These are phyloP conservation scores for Lathyrus aphaca DNA, from an alignment of 306 rosid genomes.

Conservation along the genomic window DNA sequence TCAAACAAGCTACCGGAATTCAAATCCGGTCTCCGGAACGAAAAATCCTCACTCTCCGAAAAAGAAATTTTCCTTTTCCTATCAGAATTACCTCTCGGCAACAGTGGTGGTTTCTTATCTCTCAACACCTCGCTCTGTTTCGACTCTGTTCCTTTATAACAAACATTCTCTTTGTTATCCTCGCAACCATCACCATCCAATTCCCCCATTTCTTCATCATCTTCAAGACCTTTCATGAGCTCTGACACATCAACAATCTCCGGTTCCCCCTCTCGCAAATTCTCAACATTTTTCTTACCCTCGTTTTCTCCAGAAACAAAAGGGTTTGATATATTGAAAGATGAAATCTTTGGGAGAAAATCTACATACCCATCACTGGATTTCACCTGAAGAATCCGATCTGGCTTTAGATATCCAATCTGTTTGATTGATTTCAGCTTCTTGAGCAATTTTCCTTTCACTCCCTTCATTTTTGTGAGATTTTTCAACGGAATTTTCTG, in stretches of 20 bases:
- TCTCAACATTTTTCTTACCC: constrained; percentile 36
- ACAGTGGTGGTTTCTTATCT: constrained; percentile 32
- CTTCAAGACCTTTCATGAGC: constrained; percentile 59
- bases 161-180: constrained; percentile 69
- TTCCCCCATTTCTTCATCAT: constrained; percentile 38
- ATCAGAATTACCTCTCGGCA: constrained; percentile 4
- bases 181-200: constrained; percentile 35
- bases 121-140: constrained; percentile 33
- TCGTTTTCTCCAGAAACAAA: constrained; percentile 46
- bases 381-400: constrained; percentile 69
- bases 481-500: constrained; percentile 25
- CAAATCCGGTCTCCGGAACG: constrained; percentile 76
- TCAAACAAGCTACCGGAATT: constrained; percentile 80
- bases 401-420: constrained; percentile 57
- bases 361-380: constrained; percentile 60
- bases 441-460: constrained; percentile 77
- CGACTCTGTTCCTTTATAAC: constrained; percentile 19
- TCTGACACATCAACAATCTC: constrained; percentile 53
- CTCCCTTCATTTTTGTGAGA: constrained; percentile 53
- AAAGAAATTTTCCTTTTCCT: constrained; percentile 31
- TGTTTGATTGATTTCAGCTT: constrained; percentile 80
- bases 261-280: constrained; percentile 43
- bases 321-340: constrained; percentile 27
- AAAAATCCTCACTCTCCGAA: constrained; percentile 51
- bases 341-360: constrained; percentile 43